phyloP scores from a whole-genome alignment of 768 basidiomycete genomes.

The Trametes gibbosa region DNA sequence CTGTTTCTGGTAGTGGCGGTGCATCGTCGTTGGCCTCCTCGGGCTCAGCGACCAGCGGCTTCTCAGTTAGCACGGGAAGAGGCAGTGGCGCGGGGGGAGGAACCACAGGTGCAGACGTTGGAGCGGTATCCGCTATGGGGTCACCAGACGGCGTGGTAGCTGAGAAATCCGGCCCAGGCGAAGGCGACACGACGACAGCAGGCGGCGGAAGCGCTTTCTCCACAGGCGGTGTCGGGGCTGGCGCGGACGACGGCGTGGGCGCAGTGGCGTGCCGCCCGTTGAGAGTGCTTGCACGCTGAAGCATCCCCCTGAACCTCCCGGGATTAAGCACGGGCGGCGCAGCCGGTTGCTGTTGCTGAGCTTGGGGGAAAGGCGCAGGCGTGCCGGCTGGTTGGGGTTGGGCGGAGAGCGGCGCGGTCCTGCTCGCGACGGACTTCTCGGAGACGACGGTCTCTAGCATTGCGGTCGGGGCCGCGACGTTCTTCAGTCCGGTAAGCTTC shows the following conservation, averaged over 20 bases:
- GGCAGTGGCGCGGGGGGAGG: neutral
- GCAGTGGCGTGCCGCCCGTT: constrained; percentile 16
- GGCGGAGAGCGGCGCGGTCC: too few species aligned
- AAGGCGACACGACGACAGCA: constrained; percentile 18
- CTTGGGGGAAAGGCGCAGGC: neutral
- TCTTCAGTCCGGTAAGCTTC: constrained; percentile 72
- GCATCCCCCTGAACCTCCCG: constrained; percentile 27
- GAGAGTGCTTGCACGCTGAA: constrained; percentile 23
- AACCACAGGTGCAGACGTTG: neutral
- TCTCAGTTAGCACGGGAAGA: neutral
- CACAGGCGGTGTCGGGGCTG: constrained; percentile 22
- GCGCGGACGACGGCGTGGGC: neutral
- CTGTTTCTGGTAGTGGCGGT: neutral
- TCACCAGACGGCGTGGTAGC: constrained; percentile 7
- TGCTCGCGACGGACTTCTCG: constrained; percentile 51
- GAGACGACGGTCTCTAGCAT: constrained; percentile 85
- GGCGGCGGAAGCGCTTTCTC: constrained; percentile 27
- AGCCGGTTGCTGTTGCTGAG: constrained; percentile 7
- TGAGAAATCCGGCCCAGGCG: constrained; percentile 1
- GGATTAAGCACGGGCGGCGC: constrained; percentile 1
- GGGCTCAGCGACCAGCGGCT: constrained; percentile 13
- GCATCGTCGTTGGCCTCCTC: neutral
- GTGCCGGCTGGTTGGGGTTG: neutral
- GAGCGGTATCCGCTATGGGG: constrained; percentile 17
- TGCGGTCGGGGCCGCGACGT: constrained; percentile 61